Percentiles rank a stretch among this genome's conserved stretches.
Evolutionary conservation across 148 eudicot species (phyloP).

Genomic region (Suaeda aralocaspica): DNA sequence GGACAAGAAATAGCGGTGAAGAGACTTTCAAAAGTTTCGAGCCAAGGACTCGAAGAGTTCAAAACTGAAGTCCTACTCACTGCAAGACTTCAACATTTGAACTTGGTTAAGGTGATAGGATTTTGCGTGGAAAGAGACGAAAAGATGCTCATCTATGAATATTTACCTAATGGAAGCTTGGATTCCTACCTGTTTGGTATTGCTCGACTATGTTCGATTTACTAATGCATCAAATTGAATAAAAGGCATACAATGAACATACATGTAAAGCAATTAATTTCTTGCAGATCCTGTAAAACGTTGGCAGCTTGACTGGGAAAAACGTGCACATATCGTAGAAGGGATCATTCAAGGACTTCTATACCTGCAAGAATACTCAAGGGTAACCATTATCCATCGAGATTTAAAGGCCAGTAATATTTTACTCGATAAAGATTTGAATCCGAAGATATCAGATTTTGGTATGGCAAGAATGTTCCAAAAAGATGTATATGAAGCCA

Average conservation of each 20-base stretch:
- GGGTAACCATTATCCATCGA: constrained; percentile 37
- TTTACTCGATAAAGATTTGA: constrained; percentile 30
- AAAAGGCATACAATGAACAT: no score
- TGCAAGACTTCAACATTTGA: constrained; percentile 45
- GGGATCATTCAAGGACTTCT: constrained; percentile 45
- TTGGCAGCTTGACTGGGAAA: constrained; percentile 34
- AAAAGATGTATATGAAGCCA: constrained; percentile 35
- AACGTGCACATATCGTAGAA: constrained; percentile 33
- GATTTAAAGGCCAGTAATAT: constrained; percentile 41
- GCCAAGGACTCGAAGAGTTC: constrained; percentile 41
- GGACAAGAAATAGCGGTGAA: constrained; percentile 44
- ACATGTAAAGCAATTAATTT: no score
- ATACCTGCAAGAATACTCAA: constrained; percentile 47
- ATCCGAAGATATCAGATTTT: constrained; percentile 41
- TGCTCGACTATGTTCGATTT: background rate
- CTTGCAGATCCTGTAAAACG: constrained; percentile 29
- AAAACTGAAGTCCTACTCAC: constrained; percentile 42
- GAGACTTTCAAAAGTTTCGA: constrained; percentile 37
- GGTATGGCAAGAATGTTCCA: constrained; percentile 45
- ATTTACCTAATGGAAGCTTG: constrained; percentile 43
- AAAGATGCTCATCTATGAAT: constrained; percentile 42
- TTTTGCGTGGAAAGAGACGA: constrained; percentile 40
- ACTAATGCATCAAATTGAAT: no score
- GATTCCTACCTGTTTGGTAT: constrained; percentile 40
- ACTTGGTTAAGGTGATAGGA: constrained; percentile 37